Base-by-base conservation (phyloP, 1,139 yeast genomes). In the Candida sanyaensis region DNA sequence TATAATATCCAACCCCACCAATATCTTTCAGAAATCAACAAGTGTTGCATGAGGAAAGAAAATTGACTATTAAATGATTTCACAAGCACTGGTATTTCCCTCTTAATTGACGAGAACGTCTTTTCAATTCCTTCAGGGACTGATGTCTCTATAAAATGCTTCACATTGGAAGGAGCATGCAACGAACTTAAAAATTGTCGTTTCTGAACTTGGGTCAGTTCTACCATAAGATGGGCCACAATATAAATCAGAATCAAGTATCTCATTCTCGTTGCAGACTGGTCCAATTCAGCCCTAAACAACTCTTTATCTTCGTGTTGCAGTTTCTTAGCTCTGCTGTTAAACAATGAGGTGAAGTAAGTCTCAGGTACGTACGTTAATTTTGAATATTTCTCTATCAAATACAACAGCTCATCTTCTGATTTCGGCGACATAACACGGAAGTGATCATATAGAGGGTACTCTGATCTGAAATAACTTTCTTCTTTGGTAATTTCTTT, bases 1-100 rank as follows among this genome's bases (percentile, higher is more conserved):
- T 70, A 66, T 5, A 75, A 60, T 31, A 75, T 59, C 77, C 77
- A 75, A 6, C 64, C 64, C 76, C 75, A 71, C 80, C 79, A 74
- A 31, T 58, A 52, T 37, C 60, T 61, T 47, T 75, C 80, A 1
- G 68, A 56, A 1, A 54, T 42, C 0, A 59, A 54, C 32, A 73
- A 43, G 31, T 63, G 66, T 47, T 62, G 70, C 5, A 74, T 48
- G 41, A 72, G 53, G 40, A 57, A 65, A 6, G 67, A 58, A 46
- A 65, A 62, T 29, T 61, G 65, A 10, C 55, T 40, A 48, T 74
- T 77, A 17, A 59, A 55, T 0, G 47, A 33, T 26, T 64, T 60
- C 31, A 63, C 57, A 8, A 55, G 52, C 13, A 51, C 50, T 12
- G 63, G 48, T 2, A 71, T 57, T 1, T 68, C 72, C 27, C 56